Conservation (phyloP, 1,284 basidiomycete genomes). For the Cryptococcus amylolentus region DNA sequence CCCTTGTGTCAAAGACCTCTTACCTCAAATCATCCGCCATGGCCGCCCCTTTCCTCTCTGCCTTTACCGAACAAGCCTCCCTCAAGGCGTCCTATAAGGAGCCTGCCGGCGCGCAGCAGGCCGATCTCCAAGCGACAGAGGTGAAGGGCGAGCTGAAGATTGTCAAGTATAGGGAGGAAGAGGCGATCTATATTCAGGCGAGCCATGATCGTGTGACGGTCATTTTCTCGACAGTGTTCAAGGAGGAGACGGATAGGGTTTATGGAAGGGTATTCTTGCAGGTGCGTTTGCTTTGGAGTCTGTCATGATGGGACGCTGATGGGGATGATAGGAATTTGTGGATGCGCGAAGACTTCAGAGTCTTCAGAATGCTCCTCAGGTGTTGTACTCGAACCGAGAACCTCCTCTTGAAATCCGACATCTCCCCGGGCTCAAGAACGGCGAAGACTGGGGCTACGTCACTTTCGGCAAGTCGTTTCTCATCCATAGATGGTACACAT, state of each 20-base stretch:
- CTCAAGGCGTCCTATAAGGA: constrained; percentile 61
- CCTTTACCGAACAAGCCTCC: constrained; percentile 80
- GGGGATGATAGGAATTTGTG: constrained; percentile 80
- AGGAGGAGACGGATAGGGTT: constrained; percentile 95
- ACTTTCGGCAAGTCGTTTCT: constrained; percentile 65
- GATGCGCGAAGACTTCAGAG: constrained; percentile 89
- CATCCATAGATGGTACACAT: not conserved
- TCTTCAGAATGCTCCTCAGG: constrained; percentile 96
- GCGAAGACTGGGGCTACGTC: constrained; percentile 94
- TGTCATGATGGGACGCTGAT: not conserved
- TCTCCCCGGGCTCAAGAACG: constrained; percentile 71
- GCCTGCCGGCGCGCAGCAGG: constrained; percentile 50
- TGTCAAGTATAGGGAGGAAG: constrained; percentile 92
- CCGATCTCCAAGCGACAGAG: constrained; percentile 47
- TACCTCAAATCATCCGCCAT: constrained; percentile 91
- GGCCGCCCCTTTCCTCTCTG: constrained; percentile 89
- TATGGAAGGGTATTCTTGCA: constrained; percentile 97
- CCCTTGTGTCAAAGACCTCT: constrained; percentile 76
- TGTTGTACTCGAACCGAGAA: constrained; percentile 92
- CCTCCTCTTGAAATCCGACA: constrained; percentile 94
- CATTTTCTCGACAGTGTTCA: constrained; percentile 94
- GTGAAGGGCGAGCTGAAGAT: constrained; percentile 78
- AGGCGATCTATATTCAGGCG: constrained; percentile 94
- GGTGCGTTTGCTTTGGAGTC: constrained; percentile 51
- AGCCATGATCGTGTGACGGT: constrained; percentile 94